Base-by-base conservation (phyloP, 2,329 filamentous ascomycete species). In the Cladosporium sp. region DNA sequence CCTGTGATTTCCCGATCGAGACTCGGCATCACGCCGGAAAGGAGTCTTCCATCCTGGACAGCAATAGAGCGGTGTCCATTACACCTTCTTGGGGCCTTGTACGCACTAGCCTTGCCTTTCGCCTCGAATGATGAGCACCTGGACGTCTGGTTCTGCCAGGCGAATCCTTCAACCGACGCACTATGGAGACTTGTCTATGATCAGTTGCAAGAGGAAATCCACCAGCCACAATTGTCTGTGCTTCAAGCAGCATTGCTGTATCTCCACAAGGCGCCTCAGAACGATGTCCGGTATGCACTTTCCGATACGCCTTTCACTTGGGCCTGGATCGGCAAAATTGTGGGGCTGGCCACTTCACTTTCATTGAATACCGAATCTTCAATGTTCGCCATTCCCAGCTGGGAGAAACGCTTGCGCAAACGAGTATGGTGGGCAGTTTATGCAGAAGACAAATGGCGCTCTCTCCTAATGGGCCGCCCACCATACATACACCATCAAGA, bases 381-480 rank as follows among this genome's bases (percentile, higher is more conserved):
- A 1, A 48, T 48, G 45, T 48, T 36, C 37, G 45, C 45, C 11
- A 34, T 48, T 6, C 45, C 45, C 5, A 34, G 24, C 24, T 48
- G 45, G 45, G 45, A 48, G n/a, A 48, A 48, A n/a, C 38, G 45
- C 17, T 12, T 48, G 9, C 37, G 45, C 15, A 48, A 32, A 22
- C 37, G 45, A 17, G 19, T 48, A 11, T 48, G 45, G 45, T 48
- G 45, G 45, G 37, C 45, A 8, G 45, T 48, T 18, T 48, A 48
- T 12, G 45, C 45, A 8, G 45, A 48, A 32, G 45, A 48, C n/a
- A 48, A 48, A 15, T 48, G 45, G 45, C 18, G 45, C 22, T 40
- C 45, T 5, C 45, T 48, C 2, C n/a, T 48, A 13, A 48, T 48
- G 27, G 45, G 45, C n/a, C 45, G 45, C 3, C 45, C 45, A 12